These are phyloP conservation scores for Ophiostoma triangulosporum DNA, from an alignment of 2,329 filamentous ascomycete genomes.

Conservation along the genomic window DNA sequence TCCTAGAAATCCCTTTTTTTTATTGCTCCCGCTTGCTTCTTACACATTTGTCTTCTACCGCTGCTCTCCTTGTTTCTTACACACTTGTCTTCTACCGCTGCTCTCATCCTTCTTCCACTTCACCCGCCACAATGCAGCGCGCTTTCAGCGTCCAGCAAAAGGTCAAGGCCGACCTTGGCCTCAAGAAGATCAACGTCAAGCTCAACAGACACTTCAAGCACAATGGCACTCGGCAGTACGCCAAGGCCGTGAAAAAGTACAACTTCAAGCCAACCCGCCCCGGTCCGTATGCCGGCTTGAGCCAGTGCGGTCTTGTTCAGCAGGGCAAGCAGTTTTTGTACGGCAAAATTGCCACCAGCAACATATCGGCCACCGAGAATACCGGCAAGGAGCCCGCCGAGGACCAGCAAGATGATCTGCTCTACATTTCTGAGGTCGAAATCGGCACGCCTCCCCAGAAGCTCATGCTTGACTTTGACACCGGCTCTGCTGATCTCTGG, in stretches of 20 bases:
- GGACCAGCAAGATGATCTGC: slow-evolving; percentile 53
- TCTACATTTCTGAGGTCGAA: slow-evolving; percentile 49
- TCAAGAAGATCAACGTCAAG: slow-evolving; percentile 35
- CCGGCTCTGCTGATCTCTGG: slow-evolving; percentile 58
- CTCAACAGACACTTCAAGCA: slow-evolving; percentile 46
- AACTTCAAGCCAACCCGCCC: slow-evolving; percentile 20
- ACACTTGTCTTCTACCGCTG: background rate
- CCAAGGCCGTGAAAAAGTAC: slow-evolving; percentile 46
- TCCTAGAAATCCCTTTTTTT: background rate
- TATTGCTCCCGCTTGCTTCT: background rate
- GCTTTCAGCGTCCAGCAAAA: slow-evolving; percentile 23
- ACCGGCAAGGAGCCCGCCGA: slow-evolving; percentile 41
- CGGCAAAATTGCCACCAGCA: background rate
- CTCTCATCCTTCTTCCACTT: background rate
- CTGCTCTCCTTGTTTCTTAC: background rate
- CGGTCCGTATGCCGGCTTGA: slow-evolving; percentile 43
- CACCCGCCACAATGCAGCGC: slow-evolving; percentile 20
- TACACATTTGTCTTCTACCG: background rate
- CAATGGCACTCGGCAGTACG: slow-evolving; percentile 50
- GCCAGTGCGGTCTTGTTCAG: slow-evolving; percentile 31
- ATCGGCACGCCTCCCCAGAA: slow-evolving; percentile 54
- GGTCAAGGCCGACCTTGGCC: slow-evolving; percentile 22
- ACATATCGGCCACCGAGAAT: slow-evolving; percentile 22
- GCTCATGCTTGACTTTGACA: slow-evolving; percentile 53
- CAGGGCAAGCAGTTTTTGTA: background rate